Percentiles rank a stretch among this genome's conserved stretches.
These are phyloP conservation scores for Lachancea cidri DNA, from an alignment of 805 yeast genomes.

Conservation along the genomic window DNA sequence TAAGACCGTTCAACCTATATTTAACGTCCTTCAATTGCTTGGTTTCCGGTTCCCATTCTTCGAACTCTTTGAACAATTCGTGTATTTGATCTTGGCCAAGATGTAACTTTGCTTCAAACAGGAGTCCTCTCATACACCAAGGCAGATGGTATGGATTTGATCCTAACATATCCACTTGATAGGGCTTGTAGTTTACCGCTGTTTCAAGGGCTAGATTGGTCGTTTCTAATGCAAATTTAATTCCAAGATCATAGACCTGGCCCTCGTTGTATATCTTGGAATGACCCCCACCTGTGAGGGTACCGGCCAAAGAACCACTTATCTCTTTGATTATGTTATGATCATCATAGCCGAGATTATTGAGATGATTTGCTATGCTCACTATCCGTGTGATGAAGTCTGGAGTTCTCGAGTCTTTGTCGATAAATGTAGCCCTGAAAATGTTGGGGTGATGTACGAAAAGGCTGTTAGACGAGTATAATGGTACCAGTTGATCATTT, in stretches of 20 bases:
- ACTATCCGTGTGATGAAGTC: conserved; percentile 71
- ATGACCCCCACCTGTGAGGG: conserved; percentile 93
- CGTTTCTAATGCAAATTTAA: conserved; percentile 71
- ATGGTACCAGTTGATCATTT: conserved; percentile 90
- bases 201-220: conserved; percentile 46
- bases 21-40: conserved; percentile 80
- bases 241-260: conserved; percentile 75
- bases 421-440: conserved; percentile 83
- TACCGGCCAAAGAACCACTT: conserved; percentile 76
- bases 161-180: conserved; percentile 61
- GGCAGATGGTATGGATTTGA: conserved; percentile 83
- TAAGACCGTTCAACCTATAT: conserved; percentile 61
- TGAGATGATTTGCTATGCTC: conserved; percentile 63
- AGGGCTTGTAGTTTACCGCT: conserved; percentile 37
- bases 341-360: conserved; percentile 75
- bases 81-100: conserved; percentile 55
- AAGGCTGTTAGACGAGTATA: conserved; percentile 79
- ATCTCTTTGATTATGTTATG: conserved; percentile 83
- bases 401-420: conserved; percentile 75
- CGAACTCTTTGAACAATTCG: conserved; percentile 63
- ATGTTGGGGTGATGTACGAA: conserved; percentile 87
- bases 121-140: conserved; percentile 84
- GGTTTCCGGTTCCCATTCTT: conserved; percentile 81
- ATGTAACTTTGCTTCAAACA: conserved; percentile 56
- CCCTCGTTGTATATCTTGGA: conserved; percentile 82